These are phyloP conservation scores for Alternaria gaisen DNA, from an alignment of 2,329 filamentous ascomycete genomes.

Conservation along the genomic window DNA sequence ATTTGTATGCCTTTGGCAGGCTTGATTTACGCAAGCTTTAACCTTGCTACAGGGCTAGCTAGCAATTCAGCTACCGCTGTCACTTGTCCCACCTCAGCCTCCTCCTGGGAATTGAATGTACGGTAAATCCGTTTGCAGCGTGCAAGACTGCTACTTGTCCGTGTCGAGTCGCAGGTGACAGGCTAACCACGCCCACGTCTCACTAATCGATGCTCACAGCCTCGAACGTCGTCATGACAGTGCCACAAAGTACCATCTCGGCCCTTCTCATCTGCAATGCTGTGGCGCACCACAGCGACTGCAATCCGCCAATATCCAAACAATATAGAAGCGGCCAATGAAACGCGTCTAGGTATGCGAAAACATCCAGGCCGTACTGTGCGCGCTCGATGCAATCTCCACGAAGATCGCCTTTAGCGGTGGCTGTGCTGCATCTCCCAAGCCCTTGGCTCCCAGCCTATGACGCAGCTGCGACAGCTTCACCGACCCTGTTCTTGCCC, in stretches of 20 bases:
- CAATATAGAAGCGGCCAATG: not conserved
- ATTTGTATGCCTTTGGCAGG: constrained; percentile 14
- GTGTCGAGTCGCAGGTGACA: constrained; percentile 1
- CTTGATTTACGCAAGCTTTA: constrained; percentile 6
- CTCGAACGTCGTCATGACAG: constrained; percentile 3
- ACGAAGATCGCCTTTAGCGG: constrained; percentile 3
- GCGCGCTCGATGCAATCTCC: not conserved
- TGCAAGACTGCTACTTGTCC: not conserved
- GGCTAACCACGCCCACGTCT: not conserved
- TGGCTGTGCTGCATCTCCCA: constrained; percentile 11
- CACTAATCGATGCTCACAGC: not conserved
- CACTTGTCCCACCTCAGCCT: not conserved
- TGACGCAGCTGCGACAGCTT: constrained; percentile 11
- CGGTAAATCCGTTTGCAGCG: constrained; percentile 1
- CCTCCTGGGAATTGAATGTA: not conserved
- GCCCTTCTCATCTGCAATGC: not conserved
- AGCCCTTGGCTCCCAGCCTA: constrained; percentile 21
- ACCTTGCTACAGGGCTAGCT: not conserved
- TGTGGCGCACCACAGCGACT: constrained; percentile 4
- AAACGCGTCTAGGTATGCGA: not conserved
- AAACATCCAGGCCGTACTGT: not conserved
- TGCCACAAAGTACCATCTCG: not conserved
- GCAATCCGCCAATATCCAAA: not conserved
- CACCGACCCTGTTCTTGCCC: constrained; percentile 15
- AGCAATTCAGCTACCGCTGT: constrained; percentile 2